Conservation (phyloP, 495 filamentous ascomycete species). For the Chaetomium cochliodes region DNA sequence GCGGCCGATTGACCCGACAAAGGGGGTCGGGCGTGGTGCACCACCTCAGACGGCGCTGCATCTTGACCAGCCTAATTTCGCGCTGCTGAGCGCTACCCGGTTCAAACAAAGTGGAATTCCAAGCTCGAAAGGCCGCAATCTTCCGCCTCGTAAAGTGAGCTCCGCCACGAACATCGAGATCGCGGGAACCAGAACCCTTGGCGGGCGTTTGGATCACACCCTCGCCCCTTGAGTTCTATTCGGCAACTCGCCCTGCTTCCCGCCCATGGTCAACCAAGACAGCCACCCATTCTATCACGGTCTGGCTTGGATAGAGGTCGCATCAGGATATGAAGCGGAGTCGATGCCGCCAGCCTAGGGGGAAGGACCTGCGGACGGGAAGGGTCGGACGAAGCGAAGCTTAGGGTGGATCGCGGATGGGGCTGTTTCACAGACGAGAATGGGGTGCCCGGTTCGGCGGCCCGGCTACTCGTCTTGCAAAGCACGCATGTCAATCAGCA, state of each 20-base stretch:
- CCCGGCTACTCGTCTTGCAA: background rate
- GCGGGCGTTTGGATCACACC: no score
- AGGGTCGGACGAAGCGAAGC: background rate
- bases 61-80: background rate
- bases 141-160: background rate
- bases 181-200: background rate
- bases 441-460: background rate
- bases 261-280: background rate
- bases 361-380: background rate
- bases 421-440: background rate
- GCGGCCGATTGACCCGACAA: background rate
- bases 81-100: background rate
- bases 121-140: no score
- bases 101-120: background rate
- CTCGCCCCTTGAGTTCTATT: background rate
- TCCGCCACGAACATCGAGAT: background rate
- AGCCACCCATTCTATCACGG: background rate
- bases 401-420: background rate
- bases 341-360: background rate
- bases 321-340: background rate
- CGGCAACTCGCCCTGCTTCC: background rate
- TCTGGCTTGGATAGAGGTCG: background rate
- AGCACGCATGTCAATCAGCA: background rate
- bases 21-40: background rate
- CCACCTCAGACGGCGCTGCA: background rate